Conservation (phyloP, 805 yeast species). For the Yarrowia sp. region DNA sequence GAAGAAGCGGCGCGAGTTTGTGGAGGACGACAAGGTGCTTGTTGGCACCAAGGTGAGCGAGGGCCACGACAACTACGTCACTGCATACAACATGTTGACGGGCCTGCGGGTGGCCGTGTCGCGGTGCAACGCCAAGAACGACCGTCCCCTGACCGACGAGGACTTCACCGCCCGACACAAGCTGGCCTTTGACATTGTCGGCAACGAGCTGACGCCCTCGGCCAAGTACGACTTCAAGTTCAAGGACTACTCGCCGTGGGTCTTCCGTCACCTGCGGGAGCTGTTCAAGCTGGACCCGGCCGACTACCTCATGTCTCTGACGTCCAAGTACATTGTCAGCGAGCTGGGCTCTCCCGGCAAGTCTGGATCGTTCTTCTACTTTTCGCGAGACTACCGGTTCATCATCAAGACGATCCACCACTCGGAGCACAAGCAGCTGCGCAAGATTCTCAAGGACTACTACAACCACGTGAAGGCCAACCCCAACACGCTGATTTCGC, state of each 20-base stretch:
- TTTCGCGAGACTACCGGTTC: slow-evolving; percentile 87
- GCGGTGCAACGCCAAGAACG: slow-evolving; percentile 74
- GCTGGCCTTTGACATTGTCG: slow-evolving; percentile 74
- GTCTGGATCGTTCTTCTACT: slow-evolving; percentile 94
- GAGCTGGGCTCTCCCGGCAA: slow-evolving; percentile 96
- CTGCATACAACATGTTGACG: slow-evolving; percentile 96
- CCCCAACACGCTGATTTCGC: slow-evolving; percentile 89
- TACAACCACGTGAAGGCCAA: slow-evolving; percentile 74
- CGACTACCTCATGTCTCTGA: slow-evolving; percentile 85
- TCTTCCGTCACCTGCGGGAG: slow-evolving; percentile 77
- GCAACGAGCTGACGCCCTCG: slow-evolving; percentile 87
- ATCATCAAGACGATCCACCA: slow-evolving; percentile 95
- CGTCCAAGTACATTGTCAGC: slow-evolving; percentile 86
- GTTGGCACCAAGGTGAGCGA: slow-evolving; percentile 83
- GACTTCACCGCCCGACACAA: slow-evolving; percentile 76
- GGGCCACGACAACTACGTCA: slow-evolving; percentile 88
- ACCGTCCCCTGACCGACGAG: slow-evolving; percentile 62
- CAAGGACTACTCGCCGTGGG: slow-evolving; percentile 94
- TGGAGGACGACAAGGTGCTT: slow-evolving; percentile 48
- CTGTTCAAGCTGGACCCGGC: slow-evolving; percentile 91
- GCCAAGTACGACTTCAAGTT: slow-evolving; percentile 94
- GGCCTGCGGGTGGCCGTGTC: slow-evolving; percentile 96
- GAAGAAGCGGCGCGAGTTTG: slow-evolving; percentile 32
- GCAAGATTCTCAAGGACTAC: slow-evolving; percentile 70
- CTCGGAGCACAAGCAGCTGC: slow-evolving; percentile 80